These are phyloP conservation scores for Mycena vitilis DNA, from an alignment of 768 basidiomycete genomes.

Conservation along the genomic window DNA sequence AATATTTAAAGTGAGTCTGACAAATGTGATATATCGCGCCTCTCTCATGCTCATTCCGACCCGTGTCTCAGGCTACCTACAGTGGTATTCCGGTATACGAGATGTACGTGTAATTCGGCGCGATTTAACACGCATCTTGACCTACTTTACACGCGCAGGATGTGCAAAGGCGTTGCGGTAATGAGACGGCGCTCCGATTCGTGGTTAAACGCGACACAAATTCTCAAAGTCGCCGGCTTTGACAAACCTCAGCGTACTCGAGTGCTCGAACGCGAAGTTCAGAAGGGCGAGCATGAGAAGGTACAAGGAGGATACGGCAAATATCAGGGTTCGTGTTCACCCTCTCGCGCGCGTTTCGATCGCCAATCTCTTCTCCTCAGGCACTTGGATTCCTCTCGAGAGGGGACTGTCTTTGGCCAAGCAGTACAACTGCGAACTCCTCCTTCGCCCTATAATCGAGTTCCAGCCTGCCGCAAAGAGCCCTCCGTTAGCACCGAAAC, in stretches of 20 bases:
- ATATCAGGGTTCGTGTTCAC: conserved; percentile 84
- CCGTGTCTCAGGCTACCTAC: conserved; percentile 78
- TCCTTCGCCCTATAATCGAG: conserved; percentile 93
- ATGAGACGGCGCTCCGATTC: conserved; percentile 97
- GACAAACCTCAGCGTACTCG: conserved; percentile 99
- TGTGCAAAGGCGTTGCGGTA: conserved; percentile 95
- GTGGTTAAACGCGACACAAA: conserved; percentile 99
- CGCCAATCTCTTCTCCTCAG: conserved; percentile 52
- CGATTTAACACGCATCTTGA: conserved; percentile 51
- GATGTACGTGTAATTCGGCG: conserved; percentile 70
- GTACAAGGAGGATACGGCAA: conserved; percentile 99
- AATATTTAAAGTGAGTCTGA: conserved; percentile 81
- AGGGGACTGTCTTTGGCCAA: conserved; percentile 86
- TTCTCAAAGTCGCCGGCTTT: conserved; percentile 98
- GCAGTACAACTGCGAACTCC: conserved; percentile 91
- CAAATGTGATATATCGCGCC: conserved; percentile 33
- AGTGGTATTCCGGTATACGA: conserved; percentile 94
- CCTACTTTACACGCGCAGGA: conserved; percentile 68
- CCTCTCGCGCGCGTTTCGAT: conserved; percentile 11
- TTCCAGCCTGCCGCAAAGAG: conserved; percentile 91
- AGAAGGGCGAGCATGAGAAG: conserved; percentile 99
- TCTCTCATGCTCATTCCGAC: conserved; percentile 40
- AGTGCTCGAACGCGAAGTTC: conserved; percentile 96
- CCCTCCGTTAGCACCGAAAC: conserved; percentile 96
- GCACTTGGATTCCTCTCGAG: conserved; percentile 98